A percentile compares a stretch with the other conserved stretches of the same genome.
These are phyloP conservation scores for Picea glauca DNA, from an alignment of 75 land plant genomes.

Conservation along the genomic window DNA sequence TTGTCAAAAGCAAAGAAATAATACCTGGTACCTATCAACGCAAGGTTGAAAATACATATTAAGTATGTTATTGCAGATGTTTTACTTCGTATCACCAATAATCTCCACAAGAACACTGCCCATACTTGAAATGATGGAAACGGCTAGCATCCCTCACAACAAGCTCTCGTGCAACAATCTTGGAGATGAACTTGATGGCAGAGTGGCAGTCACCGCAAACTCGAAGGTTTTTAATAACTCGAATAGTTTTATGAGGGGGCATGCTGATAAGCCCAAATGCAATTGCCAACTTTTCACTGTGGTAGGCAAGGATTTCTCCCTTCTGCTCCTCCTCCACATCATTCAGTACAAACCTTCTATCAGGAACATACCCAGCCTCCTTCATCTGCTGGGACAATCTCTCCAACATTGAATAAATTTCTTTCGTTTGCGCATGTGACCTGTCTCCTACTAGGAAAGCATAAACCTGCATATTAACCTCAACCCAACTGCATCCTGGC, in stretches of 20 bases:
- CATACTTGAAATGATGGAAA: constrained; percentile 10
- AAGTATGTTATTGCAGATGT: neutral
- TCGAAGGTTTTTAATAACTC: constrained; percentile 14
- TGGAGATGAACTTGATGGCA: constrained; percentile 15
- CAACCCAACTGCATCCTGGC: constrained; percentile 45
- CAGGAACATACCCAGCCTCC: constrained; percentile 1
- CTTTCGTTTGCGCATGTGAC: constrained; percentile 24
- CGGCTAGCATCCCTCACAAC: constrained; percentile 13
- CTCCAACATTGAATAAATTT: constrained; percentile 11
- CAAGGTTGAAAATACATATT: too few species aligned
- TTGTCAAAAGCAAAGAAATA: too few species aligned
- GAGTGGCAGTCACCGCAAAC: constrained; percentile 13
- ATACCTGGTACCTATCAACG: too few species aligned
- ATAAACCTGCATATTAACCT: constrained; percentile 25
- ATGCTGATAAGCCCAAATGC: constrained; percentile 9
- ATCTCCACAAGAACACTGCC: constrained; percentile 13
- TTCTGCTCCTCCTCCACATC: constrained; percentile 6
- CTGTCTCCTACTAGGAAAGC: constrained; percentile 39
- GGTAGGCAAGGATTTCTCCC: neutral
- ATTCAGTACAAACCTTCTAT: constrained; percentile 2
- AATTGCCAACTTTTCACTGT: constrained; percentile 8
- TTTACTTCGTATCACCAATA: constrained; percentile 11
- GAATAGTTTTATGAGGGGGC: neutral
- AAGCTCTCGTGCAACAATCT: constrained; percentile 11
- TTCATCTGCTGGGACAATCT: constrained; percentile 6